Evolutionary conservation across 2,329 filamentous ascomycete genomes (phyloP), one percentile per base, ranked within the genome.

Genomic region (Incumbomyces delicatus): DNA sequence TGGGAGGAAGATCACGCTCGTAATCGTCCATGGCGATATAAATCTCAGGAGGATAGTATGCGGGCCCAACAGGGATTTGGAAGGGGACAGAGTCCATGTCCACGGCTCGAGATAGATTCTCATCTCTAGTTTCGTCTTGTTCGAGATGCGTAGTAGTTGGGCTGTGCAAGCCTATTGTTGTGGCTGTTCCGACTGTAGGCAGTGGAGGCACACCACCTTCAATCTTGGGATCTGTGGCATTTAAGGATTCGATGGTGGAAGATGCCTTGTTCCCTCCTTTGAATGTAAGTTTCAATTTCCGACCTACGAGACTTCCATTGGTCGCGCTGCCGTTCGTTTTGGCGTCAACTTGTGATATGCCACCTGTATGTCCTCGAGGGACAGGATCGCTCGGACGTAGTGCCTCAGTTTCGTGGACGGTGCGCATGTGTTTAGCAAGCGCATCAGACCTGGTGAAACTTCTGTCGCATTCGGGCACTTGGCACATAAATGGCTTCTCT

Each of bases 401-500:
- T 13, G 87, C 85, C 68, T 98, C 92, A 2, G 90, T 95, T 64
- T 98, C 92, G 70, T 98, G 92, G 32, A 98, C 89, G 13, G 92
- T 96, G 57, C 92, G 85, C 87, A 96, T 96, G 64, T 98, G 92
- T 66, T 98, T 98, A 1, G 90, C 88, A 0, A 98, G 75, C 11
- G 92, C 92, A 60, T 98, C 92, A 18, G 90, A 95, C 54, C 92
- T 78, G 2, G 92, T 98, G 59, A 98, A 98, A 29, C 89, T 89
- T 51, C 90, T 84, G 63, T 98, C 92, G 68, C 92, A 98, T 76
- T 98, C 92, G 48, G 92, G 92, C 34, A 98, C 68, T 27, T 88
- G 86, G 66, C 92, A 98, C 69, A 95, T 95, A 63, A 96, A 96
- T 0, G 92, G 92, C 69, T 98, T 98, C 73, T 98, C 92, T 61